Evolutionary conservation across 2,329 filamentous ascomycete genomes (phyloP).

Genomic region (Pyrenophora tritici-repentis): DNA sequence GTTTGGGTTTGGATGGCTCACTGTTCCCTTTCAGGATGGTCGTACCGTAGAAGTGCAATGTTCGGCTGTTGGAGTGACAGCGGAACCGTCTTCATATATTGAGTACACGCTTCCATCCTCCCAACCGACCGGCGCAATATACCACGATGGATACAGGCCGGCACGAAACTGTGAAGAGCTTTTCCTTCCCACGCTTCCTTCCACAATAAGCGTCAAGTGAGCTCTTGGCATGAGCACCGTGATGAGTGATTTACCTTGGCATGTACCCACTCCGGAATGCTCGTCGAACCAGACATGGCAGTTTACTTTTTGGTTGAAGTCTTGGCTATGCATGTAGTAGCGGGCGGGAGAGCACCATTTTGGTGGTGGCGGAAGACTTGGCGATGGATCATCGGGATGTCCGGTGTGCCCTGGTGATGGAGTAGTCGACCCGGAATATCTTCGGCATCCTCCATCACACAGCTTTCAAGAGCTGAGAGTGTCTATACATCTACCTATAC

Average conservation of each 20-base stretch:
- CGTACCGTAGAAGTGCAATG: too few species aligned
- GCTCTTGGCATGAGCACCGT: constrained; percentile 36
- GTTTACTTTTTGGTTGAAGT: neutral
- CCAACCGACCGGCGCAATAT: constrained; percentile 13
- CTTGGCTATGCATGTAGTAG: constrained; percentile 10
- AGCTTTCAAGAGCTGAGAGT: neutral
- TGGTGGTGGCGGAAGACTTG: constrained; percentile 23
- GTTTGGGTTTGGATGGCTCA: too few species aligned
- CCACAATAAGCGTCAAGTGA: constrained; percentile 12
- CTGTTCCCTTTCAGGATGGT: too few species aligned
- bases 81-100: constrained; percentile 27
- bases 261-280: constrained; percentile 12
- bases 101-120: constrained; percentile 4
- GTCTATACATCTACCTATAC: too few species aligned
- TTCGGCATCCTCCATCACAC: neutral
- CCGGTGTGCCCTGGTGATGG: neutral
- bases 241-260: constrained; percentile 31
- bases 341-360: constrained; percentile 1
- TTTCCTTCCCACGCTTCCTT: constrained; percentile 11
- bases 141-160: constrained; percentile 20
- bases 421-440: neutral
- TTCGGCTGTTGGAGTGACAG: constrained; percentile 8
- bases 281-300: constrained; percentile 16
- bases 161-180: constrained; percentile 16
- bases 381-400: constrained; percentile 13